Evolutionary conservation across 2,329 filamentous ascomycete species (phyloP).

Genomic region (Aspergillus sp.): DNA sequence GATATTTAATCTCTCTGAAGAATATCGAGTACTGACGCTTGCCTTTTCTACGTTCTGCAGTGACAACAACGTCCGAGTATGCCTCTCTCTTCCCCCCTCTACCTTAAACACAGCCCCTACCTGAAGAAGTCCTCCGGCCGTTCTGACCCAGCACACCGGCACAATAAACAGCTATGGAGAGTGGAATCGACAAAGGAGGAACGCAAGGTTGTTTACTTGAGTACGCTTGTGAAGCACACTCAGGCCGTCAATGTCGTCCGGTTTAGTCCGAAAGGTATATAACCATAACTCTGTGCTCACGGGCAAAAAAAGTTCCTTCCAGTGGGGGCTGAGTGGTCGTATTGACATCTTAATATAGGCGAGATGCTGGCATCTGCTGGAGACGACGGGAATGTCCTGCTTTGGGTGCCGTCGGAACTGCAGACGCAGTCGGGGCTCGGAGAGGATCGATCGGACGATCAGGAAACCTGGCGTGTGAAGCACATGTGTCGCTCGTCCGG

Average conservation of each 20-base stretch:
- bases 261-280: constrained; percentile 81
- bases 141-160: constrained; percentile 24
- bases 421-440: constrained; percentile 62
- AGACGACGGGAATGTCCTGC: constrained; percentile 92
- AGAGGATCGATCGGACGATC: constrained; percentile 80
- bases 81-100: constrained; percentile 22
- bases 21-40: constrained; percentile 8
- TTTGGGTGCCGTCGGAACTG: constrained; percentile 85
- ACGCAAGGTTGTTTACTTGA: constrained; percentile 81
- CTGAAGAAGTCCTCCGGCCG: background rate
- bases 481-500: constrained; percentile 95
- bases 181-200: constrained; percentile 78
- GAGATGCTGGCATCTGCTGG: constrained; percentile 91
- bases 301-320: too few relatives aligned
- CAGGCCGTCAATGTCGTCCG: constrained; percentile 97
- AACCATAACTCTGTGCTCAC: background rate
- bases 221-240: constrained; percentile 85
- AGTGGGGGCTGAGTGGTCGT: background rate
- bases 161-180: constrained; percentile 66
- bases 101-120: background rate
- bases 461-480: constrained; percentile 93
- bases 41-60: constrained; percentile 15
- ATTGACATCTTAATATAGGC: constrained; percentile 48
- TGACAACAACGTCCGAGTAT: constrained; percentile 89
- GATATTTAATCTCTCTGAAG: background rate